phyloP scores from a whole-genome alignment of 768 basidiomycete species.

The Termitomyces sp. region DNA sequence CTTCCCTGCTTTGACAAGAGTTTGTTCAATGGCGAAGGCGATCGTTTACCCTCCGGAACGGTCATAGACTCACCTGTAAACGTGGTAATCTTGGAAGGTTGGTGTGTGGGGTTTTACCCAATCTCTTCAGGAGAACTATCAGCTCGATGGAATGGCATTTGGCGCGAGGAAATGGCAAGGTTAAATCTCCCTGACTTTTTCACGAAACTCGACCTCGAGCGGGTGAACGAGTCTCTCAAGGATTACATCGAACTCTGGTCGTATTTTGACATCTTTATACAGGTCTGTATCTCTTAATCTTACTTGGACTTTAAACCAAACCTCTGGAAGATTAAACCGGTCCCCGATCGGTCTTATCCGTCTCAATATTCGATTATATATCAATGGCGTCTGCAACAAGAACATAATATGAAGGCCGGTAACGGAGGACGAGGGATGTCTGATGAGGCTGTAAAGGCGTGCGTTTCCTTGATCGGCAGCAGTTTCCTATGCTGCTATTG shows the following conservation, averaged over 20 bases:
- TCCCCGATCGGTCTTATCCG: slow-evolving; percentile 15
- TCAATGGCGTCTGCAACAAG: slow-evolving; percentile 86
- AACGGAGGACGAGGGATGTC: slow-evolving; percentile 90
- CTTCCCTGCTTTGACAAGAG: slow-evolving; percentile 90
- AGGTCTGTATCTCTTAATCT: slow-evolving; percentile 38
- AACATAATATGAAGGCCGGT: slow-evolving; percentile 77
- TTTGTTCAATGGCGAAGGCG: slow-evolving; percentile 73
- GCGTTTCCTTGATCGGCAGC: slow-evolving; percentile 20
- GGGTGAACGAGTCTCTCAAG: slow-evolving; percentile 57
- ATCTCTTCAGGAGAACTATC: slow-evolving; percentile 45
- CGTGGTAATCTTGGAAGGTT: slow-evolving; percentile 90
- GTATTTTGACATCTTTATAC: slow-evolving; percentile 67
- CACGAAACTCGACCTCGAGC: slow-evolving; percentile 46
- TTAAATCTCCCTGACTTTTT: slow-evolving; percentile 31
- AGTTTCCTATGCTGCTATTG: slow-evolving; percentile 2
- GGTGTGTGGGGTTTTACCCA: slow-evolving; percentile 88
- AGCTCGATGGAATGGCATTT: slow-evolving; percentile 43
- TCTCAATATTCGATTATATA: slow-evolving; percentile 58
- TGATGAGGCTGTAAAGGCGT: slow-evolving; percentile 68
- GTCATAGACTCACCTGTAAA: slow-evolving; percentile 46
- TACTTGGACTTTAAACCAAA: not conserved
- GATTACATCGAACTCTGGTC: slow-evolving; percentile 66
- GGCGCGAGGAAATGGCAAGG: slow-evolving; percentile 30
- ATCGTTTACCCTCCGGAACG: slow-evolving; percentile 48
- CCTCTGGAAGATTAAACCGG: slow-evolving; percentile 15